Evolutionary conservation across 371 early-diverging fungal species (phyloP).

Genomic region (Zychaea mexicana): DNA sequence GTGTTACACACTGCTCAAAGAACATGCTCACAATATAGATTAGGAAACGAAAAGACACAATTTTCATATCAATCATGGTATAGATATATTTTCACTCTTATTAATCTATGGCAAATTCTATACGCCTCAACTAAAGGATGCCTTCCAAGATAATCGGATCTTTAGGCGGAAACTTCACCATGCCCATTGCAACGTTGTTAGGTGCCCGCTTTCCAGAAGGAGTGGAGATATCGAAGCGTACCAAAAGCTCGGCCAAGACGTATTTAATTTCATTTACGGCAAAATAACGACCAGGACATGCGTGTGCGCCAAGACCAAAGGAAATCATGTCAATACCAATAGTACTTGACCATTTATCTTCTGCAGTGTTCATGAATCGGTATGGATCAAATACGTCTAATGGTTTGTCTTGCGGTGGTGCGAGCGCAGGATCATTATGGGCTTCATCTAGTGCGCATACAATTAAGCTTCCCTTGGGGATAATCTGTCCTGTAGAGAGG

Average conservation of each 20-base stretch:
- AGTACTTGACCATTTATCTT: constrained; percentile 20
- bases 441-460: constrained; percentile 25
- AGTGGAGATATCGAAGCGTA: constrained; percentile 25
- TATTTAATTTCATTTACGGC: constrained; percentile 52
- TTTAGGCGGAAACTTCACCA: constrained; percentile 30
- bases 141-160: constrained; percentile 26
- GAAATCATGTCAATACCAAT: constrained; percentile 8
- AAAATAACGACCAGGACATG: constrained; percentile 56
- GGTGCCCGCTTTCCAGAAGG: constrained; percentile 27
- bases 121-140: background rate
- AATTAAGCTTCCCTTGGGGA: constrained; percentile 43
- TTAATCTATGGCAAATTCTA: too few species aligned
- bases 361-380: constrained; percentile 15
- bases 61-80: too few species aligned
- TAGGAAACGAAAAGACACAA: too few species aligned
- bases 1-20: too few species aligned
- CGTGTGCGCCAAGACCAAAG: constrained; percentile 43
- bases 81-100: too few species aligned
- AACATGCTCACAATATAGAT: too few species aligned
- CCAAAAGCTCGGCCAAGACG: constrained; percentile 29
- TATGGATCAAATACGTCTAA: constrained; percentile 30
- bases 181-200: constrained; percentile 29
- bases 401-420: constrained; percentile 5
- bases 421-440: constrained; percentile 14
- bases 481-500: constrained; percentile 42